Percentiles rank a stretch among this genome's conserved stretches.
These are phyloP conservation scores for Camelina laxa DNA, from an alignment of 345 rosid species.

Conservation along the genomic window DNA sequence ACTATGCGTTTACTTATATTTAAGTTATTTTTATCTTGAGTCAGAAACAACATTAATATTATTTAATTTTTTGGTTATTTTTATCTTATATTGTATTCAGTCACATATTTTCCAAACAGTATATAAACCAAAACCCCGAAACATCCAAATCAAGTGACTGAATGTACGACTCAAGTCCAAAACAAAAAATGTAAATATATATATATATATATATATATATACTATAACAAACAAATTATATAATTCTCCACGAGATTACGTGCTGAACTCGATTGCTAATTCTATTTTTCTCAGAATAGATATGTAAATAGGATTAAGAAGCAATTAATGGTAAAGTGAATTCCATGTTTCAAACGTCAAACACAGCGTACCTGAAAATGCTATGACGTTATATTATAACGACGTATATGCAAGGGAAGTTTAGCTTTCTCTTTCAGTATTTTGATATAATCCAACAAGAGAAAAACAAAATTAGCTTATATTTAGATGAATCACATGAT, in stretches of 20 bases:
- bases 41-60: too few species aligned
- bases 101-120: not conserved
- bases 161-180: too few species aligned
- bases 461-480: not conserved
- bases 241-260: not conserved
- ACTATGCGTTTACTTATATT: not conserved
- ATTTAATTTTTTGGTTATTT: too few species aligned
- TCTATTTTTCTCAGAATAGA: not conserved
- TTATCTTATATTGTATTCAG: too few species aligned
- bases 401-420: not conserved
- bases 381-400: not conserved
- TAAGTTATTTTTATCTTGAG: not conserved
- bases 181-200: too few species aligned
- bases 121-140: not conserved
- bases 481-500: not conserved
- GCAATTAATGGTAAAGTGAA: not conserved
- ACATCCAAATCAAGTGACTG: too few species aligned
- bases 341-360: not conserved
- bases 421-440: not conserved
- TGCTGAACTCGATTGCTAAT: not conserved
- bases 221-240: not conserved
- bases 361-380: not conserved
- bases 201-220: too few species aligned
- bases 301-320: not conserved
- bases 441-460: too few species aligned